Evolutionary conservation across 1,139 yeast species (phyloP).

Genomic region (Kodamaea alishanica): DNA sequence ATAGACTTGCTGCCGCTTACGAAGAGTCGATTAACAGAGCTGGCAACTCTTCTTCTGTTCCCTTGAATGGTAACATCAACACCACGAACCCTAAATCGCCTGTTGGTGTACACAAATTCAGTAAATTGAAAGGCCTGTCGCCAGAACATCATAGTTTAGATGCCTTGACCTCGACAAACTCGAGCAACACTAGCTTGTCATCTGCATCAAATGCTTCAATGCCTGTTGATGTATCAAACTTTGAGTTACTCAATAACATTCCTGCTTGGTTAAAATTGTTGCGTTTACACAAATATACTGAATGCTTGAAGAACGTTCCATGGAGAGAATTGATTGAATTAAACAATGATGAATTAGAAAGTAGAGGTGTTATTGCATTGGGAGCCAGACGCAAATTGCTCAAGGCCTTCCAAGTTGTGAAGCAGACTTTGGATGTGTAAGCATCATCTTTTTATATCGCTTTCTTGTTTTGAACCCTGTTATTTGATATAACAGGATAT

Average conservation of each 20-base stretch:
- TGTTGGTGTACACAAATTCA: conserved; percentile 7
- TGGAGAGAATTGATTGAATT: conserved; percentile 80
- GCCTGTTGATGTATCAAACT: conserved; percentile 63
- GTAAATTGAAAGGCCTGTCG: conserved; percentile 4
- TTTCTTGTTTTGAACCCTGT: not conserved
- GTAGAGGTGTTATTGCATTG: conserved; percentile 82
- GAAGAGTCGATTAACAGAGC: conserved; percentile 38
- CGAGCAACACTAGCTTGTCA: conserved; percentile 9
- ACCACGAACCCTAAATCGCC: conserved; percentile 12
- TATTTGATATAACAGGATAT: conserved; percentile 1
- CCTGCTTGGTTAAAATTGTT: conserved; percentile 91
- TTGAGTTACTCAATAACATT: conserved; percentile 65
- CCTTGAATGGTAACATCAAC: conserved; percentile 19
- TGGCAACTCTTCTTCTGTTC: conserved; percentile 39
- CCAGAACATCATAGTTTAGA: conserved; percentile 6
- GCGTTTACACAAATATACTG: conserved; percentile 91
- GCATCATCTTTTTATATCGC: not conserved
- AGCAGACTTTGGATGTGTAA: conserved; percentile 17
- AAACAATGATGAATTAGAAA: conserved; percentile 65
- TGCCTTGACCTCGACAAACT: conserved; percentile 8
- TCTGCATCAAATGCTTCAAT: conserved; percentile 31
- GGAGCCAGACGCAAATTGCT: conserved; percentile 92
- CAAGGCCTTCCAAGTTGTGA: conserved; percentile 85
- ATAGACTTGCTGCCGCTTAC: conserved; percentile 16
- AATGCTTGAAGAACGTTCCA: conserved; percentile 64